Base-by-base conservation (phyloP, 1,139 yeast genomes). In the Magnusiomyces tetraspermus region DNA sequence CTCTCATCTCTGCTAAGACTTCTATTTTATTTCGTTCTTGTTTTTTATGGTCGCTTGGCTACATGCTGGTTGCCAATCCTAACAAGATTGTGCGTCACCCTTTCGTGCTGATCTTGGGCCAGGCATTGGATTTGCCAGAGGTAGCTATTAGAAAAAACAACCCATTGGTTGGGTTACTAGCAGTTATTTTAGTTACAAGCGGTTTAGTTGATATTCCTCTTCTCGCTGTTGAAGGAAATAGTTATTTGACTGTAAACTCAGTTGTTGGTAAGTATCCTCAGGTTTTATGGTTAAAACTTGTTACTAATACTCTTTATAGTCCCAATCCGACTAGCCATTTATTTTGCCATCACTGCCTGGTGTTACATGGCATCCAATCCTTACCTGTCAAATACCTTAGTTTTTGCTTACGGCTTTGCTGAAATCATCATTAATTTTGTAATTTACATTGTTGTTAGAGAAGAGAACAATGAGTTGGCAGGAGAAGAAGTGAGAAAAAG, bases 291-390 rank as follows among this genome's bases (percentile, higher is more conserved):
- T n/a, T n/a, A n/a, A n/a, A n/a, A n/a, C n/a, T n/a, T n/a, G n/a
- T n/a, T n/a, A n/a, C n/a, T n/a, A n/a, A n/a, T n/a, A n/a, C n/a
- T n/a, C n/a, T n/a, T n/a, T n/a, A 22, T 30, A 54, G 83, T 86
- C 2, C 95, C 96, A 8, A 60, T 78, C 11, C 77, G 97, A 62
- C 70, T 88, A 53, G 59, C 76, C 11, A 59, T 75, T 3, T 81
- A 75, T 63, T 86, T 89, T 62, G 63, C 64, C 67, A 45, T 80
- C 72, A 46, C 70, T 64, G 53, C 66, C 71, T 75, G 71, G 60
- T 59, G 75, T 41, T 77, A 75, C 64, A 56, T 74, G 42, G 52
- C 51, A 2, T 49, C 56, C 46, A 55, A 56, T 40, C 61, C 66
- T 26, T 60, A 69, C 37, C 57, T 78, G 41, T 72, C 80, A 59